Percentiles rank a stretch among this genome's conserved stretches.
Evolutionary conservation across 495 filamentous ascomycete genomes (phyloP).

Genomic region (Astrothelium macrocarpum): DNA sequence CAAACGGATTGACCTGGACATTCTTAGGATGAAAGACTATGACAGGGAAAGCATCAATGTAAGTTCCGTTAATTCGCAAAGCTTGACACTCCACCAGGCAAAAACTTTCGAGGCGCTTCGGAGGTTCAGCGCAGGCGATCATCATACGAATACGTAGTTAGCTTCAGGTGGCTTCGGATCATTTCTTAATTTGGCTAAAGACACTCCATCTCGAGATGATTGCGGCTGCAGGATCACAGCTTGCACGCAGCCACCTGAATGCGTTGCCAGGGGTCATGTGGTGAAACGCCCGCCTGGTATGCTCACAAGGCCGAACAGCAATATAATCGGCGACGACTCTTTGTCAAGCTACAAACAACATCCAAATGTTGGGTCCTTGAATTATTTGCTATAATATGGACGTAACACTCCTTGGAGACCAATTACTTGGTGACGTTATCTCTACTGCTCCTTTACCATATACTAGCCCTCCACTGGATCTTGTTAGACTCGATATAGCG

Average conservation of each 20-base stretch:
- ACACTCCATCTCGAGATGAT: background rate
- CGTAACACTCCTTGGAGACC: slow-evolving; percentile 3
- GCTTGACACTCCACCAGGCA: no score
- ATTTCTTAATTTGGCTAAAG: background rate
- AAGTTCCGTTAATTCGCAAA: no score
- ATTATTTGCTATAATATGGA: background rate
- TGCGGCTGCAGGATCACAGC: background rate
- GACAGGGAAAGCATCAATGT: no score
- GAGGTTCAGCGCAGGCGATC: background rate
- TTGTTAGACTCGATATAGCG: background rate
- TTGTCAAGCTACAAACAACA: no score
- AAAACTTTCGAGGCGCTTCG: no score
- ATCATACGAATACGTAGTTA: background rate
- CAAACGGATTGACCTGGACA: no score
- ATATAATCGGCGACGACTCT: no score
- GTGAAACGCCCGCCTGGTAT: background rate
- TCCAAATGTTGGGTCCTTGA: background rate
- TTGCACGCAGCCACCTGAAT: background rate
- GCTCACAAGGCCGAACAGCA: background rate
- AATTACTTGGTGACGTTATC: slow-evolving; percentile 1
- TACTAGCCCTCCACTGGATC: background rate
- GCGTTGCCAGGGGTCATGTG: background rate
- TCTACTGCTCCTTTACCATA: background rate
- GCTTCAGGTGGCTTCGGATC: background rate
- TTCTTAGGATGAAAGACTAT: no score